Percentiles rank a stretch among this genome's conserved stretches.
phyloP scores from a whole-genome alignment of 768 basidiomycete genomes.

The Leucosporidium creatinivorum region DNA sequence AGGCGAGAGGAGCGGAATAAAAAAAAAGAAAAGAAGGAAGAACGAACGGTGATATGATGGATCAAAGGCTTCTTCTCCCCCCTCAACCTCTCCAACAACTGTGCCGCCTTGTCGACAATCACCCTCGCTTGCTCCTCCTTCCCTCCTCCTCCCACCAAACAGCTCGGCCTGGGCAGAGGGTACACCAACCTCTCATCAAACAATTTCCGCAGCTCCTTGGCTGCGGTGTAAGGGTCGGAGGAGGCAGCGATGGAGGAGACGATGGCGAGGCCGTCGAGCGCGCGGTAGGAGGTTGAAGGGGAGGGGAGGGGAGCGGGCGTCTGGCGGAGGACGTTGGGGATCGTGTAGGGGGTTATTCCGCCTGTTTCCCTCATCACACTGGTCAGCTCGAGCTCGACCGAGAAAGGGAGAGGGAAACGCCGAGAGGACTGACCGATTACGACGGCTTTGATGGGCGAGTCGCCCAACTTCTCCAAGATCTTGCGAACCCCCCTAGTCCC shows the following conservation, averaged over 20 bases:
- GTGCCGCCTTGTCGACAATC: slow-evolving; percentile 44
- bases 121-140: slow-evolving; percentile 2
- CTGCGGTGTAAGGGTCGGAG: slow-evolving; percentile 36
- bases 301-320: slow-evolving; percentile 41
- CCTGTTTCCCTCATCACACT: too few relatives aligned
- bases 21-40: not conserved
- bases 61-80: slow-evolving; percentile 55
- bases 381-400: not conserved
- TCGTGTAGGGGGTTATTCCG: slow-evolving; percentile 73
- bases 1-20: not conserved
- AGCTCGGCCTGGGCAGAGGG: not conserved
- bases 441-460: slow-evolving; percentile 61
- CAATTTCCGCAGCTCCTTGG: slow-evolving; percentile 39
- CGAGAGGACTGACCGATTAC: slow-evolving; percentile 63
- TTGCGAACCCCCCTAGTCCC: slow-evolving; percentile 67
- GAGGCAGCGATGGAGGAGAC: slow-evolving; percentile 80
- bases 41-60: slow-evolving; percentile 52
- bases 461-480: slow-evolving; percentile 59
- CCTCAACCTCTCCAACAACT: slow-evolving; percentile 52
- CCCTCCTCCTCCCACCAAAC: too few relatives aligned
- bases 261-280: slow-evolving; percentile 75
- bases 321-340: slow-evolving; percentile 67
- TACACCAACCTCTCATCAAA: slow-evolving; percentile 47
- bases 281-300: slow-evolving; percentile 37
- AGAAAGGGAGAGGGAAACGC: too few relatives aligned